Evolutionary conservation across 331 rosid species (phyloP), one percentile per base, ranked within the genome.

Genomic region (Stylosanthes scabra): DNA sequence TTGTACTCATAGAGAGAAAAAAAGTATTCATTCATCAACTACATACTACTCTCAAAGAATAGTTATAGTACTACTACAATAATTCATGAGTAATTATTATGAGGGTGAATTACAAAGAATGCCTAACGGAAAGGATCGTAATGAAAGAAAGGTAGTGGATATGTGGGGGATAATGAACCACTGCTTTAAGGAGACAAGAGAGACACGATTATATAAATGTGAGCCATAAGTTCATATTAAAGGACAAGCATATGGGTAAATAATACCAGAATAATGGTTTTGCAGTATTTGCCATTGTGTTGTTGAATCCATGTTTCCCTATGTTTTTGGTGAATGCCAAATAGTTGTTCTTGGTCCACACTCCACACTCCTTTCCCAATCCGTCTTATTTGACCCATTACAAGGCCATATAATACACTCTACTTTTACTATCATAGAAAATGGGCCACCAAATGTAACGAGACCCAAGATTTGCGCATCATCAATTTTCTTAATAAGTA

Each of bases 171-270:
- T 72, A 3, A 49, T 15, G 52, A 8, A 81, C 61, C 60, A 16
- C 34, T 74, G 77, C 75, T 56, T 49, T 46, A 46, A 8, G 59
- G 82, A 49, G 83, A 83, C 86, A 83, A 41, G 1, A 75, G 39
- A 64, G 56, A 69, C 79, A 51, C 59, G 14, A 60, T 10, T 6
- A 54, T 66, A 68, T 11, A 10, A 11, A 52, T 29, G 41, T 34
- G 82, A 76, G 40, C 49, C 52, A 34, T 1, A n/a, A 37, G 14
- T 67, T 41, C 20, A 11, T 14, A 6, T 63, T n/a, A n/a, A 77
- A 67, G 59, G 39, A 9, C 29, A 68, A 46, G 42, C 81, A 70
- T 49, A 69, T 68, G 2, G 37, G 37, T 31, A 31, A 60, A 74
- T 74, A 69, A 65, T 79, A 73, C 10, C 5, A 31, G 37, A 31